Conservation (phyloP, 164 flowering plant species). For the Taxillus chinensis region DNA sequence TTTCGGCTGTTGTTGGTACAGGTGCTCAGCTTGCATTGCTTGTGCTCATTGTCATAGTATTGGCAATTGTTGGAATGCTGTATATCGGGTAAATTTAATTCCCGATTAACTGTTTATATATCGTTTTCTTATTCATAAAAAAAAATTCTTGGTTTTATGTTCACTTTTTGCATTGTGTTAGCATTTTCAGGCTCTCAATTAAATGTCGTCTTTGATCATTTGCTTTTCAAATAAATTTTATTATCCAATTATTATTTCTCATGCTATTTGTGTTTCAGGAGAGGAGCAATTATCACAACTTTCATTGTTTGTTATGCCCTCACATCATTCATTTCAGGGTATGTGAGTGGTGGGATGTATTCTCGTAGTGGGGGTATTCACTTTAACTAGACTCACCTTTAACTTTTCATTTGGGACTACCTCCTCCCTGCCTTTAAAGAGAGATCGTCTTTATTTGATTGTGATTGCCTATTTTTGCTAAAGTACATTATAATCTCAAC, state of each 20-base stretch:
- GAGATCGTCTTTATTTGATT: too few species aligned
- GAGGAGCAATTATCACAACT: constrained; percentile 97
- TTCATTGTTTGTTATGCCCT: constrained; percentile 93
- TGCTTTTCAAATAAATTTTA: too few species aligned
- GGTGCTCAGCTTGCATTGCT: constrained; percentile 95
- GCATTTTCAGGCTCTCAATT: too few species aligned
- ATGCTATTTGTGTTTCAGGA: constrained; percentile 35
- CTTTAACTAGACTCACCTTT: too few species aligned
- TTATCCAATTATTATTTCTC: too few species aligned
- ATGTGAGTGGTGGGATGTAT: constrained; percentile 96
- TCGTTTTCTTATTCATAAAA: too few species aligned
- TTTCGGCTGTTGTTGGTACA: constrained; percentile 93
- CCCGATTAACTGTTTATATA: too few species aligned
- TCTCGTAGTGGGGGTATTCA: constrained; percentile 85
- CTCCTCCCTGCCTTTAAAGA: too few species aligned
- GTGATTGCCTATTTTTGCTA: background rate
- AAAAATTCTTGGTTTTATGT: too few species aligned
- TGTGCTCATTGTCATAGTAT: constrained; percentile 82
- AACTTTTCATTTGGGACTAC: too few species aligned
- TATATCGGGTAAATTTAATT: constrained; percentile 72
- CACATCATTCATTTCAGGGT: constrained; percentile 92
- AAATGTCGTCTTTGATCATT: too few species aligned
- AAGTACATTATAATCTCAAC: constrained; percentile 12
- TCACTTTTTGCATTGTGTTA: too few species aligned
- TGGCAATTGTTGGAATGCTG: constrained; percentile 87